Conservation (phyloP, 78 protist genomes). For the Dictyostelium firmibasis region DNA sequence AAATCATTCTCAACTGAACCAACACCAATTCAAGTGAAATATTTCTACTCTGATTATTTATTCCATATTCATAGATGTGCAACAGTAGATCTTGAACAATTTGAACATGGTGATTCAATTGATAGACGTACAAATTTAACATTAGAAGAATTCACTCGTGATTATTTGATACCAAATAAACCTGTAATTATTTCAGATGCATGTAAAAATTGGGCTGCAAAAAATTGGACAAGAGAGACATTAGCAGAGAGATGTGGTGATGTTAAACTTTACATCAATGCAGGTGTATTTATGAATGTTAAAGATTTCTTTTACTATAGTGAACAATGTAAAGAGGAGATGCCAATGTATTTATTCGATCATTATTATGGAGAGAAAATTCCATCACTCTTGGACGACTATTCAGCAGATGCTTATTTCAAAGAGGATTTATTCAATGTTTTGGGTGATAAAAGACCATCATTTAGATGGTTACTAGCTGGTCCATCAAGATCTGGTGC, state of each 20-base stretch:
- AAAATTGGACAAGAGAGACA: constrained; percentile 67
- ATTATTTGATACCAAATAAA: constrained; percentile 63
- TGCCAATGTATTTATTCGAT: constrained; percentile 89
- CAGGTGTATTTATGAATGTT: constrained; percentile 76
- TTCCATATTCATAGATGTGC: constrained; percentile 67
- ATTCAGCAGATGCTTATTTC: constrained; percentile 10
- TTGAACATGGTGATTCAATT: constrained; percentile 38
- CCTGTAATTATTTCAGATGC: constrained; percentile 74
- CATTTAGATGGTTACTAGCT: constrained; percentile 84
- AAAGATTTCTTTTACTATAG: constrained; percentile 65
- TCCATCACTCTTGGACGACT: constrained; percentile 64
- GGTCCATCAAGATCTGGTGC: constrained; percentile 88
- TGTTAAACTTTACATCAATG: constrained; percentile 19
- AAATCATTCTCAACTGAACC: not conserved
- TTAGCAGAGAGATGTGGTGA: constrained; percentile 24
- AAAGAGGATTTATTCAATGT: constrained; percentile 77
- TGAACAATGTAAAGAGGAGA: constrained; percentile 66
- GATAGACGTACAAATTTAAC: constrained; percentile 45
- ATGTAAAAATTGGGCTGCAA: constrained; percentile 19
- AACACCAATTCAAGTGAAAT: constrained; percentile 14
- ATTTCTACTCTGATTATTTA: constrained; percentile 67
- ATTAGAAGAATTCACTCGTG: constrained; percentile 20
- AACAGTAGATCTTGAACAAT: constrained; percentile 19
- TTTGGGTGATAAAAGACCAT: constrained; percentile 72
- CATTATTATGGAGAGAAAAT: constrained; percentile 74